Conservation (phyloP, 371 early-diverging fungal genomes). For the Dichotomocladium elegans region DNA sequence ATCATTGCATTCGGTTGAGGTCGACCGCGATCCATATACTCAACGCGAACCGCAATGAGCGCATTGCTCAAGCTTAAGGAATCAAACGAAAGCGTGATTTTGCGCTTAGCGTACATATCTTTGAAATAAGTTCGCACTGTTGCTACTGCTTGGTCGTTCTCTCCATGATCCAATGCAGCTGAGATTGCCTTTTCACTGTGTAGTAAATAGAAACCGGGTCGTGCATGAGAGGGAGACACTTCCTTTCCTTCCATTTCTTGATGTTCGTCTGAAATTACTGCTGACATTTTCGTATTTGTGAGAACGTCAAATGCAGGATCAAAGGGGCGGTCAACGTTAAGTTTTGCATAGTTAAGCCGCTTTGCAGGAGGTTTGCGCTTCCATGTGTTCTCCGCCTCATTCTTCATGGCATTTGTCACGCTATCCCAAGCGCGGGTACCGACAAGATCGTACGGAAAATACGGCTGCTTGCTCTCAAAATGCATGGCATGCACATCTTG, state of each 20-base stretch:
- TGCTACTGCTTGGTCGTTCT: background rate
- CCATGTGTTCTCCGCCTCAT: constrained; percentile 41
- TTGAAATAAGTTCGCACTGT: background rate
- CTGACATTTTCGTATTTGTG: background rate
- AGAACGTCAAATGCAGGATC: constrained; percentile 45
- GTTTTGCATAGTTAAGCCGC: constrained; percentile 63
- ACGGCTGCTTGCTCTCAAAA: constrained; percentile 51
- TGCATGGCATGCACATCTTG: constrained; percentile 54
- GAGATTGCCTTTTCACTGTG: background rate
- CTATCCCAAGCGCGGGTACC: constrained; percentile 53
- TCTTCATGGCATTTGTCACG: constrained; percentile 10
- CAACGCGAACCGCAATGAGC: constrained; percentile 47
- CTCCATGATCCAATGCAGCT: background rate
- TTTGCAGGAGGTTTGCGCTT: constrained; percentile 67
- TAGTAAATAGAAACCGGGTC: constrained; percentile 3
- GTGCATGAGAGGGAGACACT: too few species aligned
- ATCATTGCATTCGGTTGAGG: constrained; percentile 49
- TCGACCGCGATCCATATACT: constrained; percentile 45
- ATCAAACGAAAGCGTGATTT: background rate
- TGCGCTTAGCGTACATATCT: constrained; percentile 5
- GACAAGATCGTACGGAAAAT: constrained; percentile 60
- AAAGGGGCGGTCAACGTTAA: constrained; percentile 63
- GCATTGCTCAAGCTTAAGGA: constrained; percentile 12
- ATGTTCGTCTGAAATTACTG: background rate
- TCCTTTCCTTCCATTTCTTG: background rate